Evolutionary conservation across 2,329 filamentous ascomycete genomes (phyloP).

Genomic region (Ophidiomyces ophidiicola): DNA sequence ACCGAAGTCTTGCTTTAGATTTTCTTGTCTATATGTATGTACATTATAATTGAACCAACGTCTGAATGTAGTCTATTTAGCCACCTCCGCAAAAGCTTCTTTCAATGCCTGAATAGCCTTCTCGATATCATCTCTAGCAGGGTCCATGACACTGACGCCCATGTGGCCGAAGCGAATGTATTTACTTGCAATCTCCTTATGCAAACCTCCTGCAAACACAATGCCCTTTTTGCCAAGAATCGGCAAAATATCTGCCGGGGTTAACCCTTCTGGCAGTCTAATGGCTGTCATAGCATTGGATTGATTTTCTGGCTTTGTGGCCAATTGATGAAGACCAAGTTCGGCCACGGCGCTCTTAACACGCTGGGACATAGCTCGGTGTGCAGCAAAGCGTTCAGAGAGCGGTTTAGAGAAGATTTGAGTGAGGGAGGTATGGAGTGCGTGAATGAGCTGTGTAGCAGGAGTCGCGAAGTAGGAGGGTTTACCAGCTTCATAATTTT

Average conservation of each 20-base stretch:
- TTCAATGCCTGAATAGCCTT: constrained; percentile 69
- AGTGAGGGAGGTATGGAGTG: constrained; percentile 74
- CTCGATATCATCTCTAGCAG: constrained; percentile 67
- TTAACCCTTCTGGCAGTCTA: constrained; percentile 75
- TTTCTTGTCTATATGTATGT: background rate
- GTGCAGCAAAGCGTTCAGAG: constrained; percentile 68
- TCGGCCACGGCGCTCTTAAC: constrained; percentile 73
- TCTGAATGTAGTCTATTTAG: constrained; percentile 40
- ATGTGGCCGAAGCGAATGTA: constrained; percentile 97
- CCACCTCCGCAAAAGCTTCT: constrained; percentile 61
- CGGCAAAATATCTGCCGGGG: constrained; percentile 70
- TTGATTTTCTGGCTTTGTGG: constrained; percentile 74
- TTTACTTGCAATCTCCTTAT: constrained; percentile 86
- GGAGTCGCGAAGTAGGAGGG: constrained; percentile 96
- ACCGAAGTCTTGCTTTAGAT: background rate
- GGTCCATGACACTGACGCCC: constrained; percentile 83
- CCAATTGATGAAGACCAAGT: constrained; percentile 77
- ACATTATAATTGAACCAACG: background rate
- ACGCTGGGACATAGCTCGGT: constrained; percentile 66
- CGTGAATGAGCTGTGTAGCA: constrained; percentile 83
- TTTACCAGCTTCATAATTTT: constrained; percentile 97
- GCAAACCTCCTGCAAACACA: constrained; percentile 86
- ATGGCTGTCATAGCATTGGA: constrained; percentile 97
- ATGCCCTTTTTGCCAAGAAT: constrained; percentile 76
- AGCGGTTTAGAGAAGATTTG: constrained; percentile 76